Percentiles rank a stretch among this genome's conserved stretches.
Conservation (phyloP, 2,329 filamentous ascomycete species). For the Fusarium tuaranense region DNA sequence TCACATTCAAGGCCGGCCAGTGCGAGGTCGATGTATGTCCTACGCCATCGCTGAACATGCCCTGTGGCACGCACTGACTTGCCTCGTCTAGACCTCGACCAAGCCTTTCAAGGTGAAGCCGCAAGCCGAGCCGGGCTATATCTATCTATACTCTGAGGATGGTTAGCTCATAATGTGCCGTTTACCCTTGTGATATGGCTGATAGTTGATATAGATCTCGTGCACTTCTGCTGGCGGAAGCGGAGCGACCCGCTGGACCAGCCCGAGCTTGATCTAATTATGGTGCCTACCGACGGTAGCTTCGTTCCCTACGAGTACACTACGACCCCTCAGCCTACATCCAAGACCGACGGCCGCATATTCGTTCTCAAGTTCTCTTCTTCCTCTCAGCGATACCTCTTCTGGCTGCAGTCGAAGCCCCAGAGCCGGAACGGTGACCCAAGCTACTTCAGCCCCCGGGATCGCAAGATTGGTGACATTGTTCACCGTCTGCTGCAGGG, state of each 20-base stretch:
- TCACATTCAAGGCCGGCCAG: conserved; percentile 95
- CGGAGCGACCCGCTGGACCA: conserved; percentile 76
- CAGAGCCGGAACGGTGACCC: conserved; percentile 77
- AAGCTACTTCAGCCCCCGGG: conserved; percentile 85
- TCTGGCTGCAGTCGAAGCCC: conserved; percentile 95
- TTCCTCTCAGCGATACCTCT: conserved; percentile 90
- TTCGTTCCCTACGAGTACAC: conserved; percentile 84
- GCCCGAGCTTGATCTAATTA: conserved; percentile 89
- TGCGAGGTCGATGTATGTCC: conserved; percentile 83
- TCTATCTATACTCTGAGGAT: conserved; percentile 95
- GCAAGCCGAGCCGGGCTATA: conserved; percentile 80
- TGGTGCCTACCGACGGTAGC: conserved; percentile 89
- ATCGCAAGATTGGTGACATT: conserved; percentile 88
- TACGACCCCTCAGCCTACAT: conserved; percentile 65
- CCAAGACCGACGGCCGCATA: conserved; percentile 86
- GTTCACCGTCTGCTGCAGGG: conserved; percentile 88
- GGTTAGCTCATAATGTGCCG: conserved; percentile 60
- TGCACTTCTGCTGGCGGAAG: conserved; percentile 97
- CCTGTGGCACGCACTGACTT: conserved; percentile 32
- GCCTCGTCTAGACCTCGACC: conserved; percentile 54
- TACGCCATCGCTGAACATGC: not conserved
- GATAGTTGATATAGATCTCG: conserved; percentile 70
- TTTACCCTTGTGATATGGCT: not conserved
- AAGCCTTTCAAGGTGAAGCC: conserved; percentile 80
- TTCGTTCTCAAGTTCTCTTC: conserved; percentile 95